Evolutionary conservation across 257 asterid genomes (phyloP).

Genomic region (Nicotiana noctiflora): DNA sequence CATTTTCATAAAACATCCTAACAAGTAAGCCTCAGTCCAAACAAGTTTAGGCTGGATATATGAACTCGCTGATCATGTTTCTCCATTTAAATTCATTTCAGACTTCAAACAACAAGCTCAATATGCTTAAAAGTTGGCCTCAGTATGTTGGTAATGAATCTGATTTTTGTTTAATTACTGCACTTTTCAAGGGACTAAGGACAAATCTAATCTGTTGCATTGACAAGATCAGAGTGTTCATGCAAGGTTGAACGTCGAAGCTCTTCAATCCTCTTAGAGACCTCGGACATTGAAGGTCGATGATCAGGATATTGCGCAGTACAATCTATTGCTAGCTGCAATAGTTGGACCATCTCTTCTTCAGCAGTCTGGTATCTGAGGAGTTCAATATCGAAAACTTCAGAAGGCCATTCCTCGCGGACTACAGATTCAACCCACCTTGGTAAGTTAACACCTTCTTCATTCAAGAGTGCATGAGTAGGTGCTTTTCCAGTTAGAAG

Average conservation of each 20-base stretch:
- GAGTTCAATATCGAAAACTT: slow-evolving; percentile 70
- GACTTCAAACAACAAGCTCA: slow-evolving; percentile 20
- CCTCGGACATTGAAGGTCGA: slow-evolving; percentile 60
- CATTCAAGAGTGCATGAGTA: slow-evolving; percentile 66
- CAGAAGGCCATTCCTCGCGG: slow-evolving; percentile 75
- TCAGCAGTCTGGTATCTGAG: slow-evolving; percentile 46
- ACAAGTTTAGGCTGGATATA: no score
- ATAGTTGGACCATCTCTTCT: slow-evolving; percentile 76
- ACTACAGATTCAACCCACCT: slow-evolving; percentile 85
- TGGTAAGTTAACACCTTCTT: slow-evolving; percentile 79
- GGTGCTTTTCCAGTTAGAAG: slow-evolving; percentile 88
- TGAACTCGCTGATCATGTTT: no score
- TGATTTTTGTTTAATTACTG: slow-evolving; percentile 12
- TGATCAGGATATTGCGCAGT: slow-evolving; percentile 69
- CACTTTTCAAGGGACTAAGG: neutral
- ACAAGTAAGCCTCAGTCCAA: no score
- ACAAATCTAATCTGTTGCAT: slow-evolving; percentile 32
- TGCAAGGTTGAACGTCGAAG: slow-evolving; percentile 29
- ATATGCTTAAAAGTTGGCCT: slow-evolving; percentile 10
- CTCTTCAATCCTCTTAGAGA: slow-evolving; percentile 40
- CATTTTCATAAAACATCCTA: no score
- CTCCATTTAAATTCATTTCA: no score
- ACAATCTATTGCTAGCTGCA: slow-evolving; percentile 80
- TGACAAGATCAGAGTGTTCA: slow-evolving; percentile 37
- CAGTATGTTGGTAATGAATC: slow-evolving; percentile 5